A percentile compares a stretch with the other conserved stretches of the same genome.
These are phyloP conservation scores for Ophiostoma ulmi DNA, from an alignment of 2,329 filamentous ascomycete species.

Conservation along the genomic window DNA sequence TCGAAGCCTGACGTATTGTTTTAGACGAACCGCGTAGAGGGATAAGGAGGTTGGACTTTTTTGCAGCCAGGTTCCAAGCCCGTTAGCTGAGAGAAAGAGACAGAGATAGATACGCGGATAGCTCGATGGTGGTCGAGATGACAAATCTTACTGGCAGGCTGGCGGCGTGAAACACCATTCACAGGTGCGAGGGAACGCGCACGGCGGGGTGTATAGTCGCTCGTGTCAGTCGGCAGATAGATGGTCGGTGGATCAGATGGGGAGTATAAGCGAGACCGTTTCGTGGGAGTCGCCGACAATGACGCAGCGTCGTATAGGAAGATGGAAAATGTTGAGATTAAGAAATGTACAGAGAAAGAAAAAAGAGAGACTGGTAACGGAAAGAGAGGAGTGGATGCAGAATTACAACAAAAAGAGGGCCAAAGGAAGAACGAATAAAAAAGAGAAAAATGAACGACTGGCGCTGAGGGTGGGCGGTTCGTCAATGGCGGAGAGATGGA, in stretches of 20 bases:
- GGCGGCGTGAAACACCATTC: slow-evolving; percentile 23
- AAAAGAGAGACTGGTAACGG: not conserved
- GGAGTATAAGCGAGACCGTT: not conserved
- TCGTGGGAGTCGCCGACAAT: not conserved
- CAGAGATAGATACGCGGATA: not conserved
- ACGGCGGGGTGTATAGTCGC: not conserved
- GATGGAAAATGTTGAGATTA: not conserved
- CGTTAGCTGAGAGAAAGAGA: not conserved
- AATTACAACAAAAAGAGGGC: not conserved
- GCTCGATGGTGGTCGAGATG: not conserved
- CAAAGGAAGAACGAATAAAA: not conserved
- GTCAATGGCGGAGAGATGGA: slow-evolving; percentile 3
- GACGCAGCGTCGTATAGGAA: slow-evolving; percentile 7
- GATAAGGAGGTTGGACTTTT: not conserved
- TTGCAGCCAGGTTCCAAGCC: not conserved
- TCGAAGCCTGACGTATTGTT: not conserved
- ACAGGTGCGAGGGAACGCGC: not conserved
- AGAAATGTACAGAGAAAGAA: not conserved
- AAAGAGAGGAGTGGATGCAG: slow-evolving; percentile 16
- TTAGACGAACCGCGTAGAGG: not conserved
- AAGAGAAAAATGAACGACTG: slow-evolving; percentile 17
- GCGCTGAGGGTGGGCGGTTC: not conserved
- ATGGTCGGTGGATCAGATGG: not conserved
- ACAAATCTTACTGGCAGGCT: slow-evolving; percentile 24
- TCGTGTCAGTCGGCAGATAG: not conserved